phyloP scores from a whole-genome alignment of 305 asterid genomes.

The Fraxinus baroniana region DNA sequence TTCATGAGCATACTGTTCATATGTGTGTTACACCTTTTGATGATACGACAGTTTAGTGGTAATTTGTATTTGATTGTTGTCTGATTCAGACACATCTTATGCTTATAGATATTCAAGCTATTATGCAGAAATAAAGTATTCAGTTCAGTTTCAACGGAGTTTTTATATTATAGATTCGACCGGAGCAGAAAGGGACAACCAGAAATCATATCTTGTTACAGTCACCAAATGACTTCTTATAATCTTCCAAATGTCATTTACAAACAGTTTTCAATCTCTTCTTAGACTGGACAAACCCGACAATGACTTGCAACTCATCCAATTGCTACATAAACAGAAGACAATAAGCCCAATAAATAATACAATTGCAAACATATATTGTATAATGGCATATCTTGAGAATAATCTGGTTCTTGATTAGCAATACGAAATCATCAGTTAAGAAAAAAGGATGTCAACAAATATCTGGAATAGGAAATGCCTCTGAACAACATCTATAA shows the following conservation, averaged over 20 bases:
- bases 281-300: slow-evolving; percentile 63
- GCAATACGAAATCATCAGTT: neutral
- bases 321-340: slow-evolving; percentile 51
- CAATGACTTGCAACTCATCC: slow-evolving; percentile 83
- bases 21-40: no score
- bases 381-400: neutral
- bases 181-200: slow-evolving; percentile 1
- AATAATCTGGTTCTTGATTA: neutral
- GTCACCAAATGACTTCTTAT: slow-evolving; percentile 20
- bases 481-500: slow-evolving; percentile 76
- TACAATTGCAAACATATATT: no score
- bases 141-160: neutral
- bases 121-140: no score
- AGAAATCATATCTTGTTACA: slow-evolving; percentile 30
- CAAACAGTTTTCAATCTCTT: neutral
- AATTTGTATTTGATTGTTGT: no score
- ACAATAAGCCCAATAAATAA: neutral
- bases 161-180: slow-evolving; percentile 31
- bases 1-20: no score
- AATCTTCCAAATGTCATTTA: neutral
- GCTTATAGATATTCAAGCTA: no score
- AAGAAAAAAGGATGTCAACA: neutral
- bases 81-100: no score
- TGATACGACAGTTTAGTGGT: no score
- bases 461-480: slow-evolving; percentile 84